Percentiles rank a stretch among this genome's conserved stretches.
Evolutionary conservation across 108 stramenopile species (phyloP).

Genomic region (Seminavis robusta): DNA sequence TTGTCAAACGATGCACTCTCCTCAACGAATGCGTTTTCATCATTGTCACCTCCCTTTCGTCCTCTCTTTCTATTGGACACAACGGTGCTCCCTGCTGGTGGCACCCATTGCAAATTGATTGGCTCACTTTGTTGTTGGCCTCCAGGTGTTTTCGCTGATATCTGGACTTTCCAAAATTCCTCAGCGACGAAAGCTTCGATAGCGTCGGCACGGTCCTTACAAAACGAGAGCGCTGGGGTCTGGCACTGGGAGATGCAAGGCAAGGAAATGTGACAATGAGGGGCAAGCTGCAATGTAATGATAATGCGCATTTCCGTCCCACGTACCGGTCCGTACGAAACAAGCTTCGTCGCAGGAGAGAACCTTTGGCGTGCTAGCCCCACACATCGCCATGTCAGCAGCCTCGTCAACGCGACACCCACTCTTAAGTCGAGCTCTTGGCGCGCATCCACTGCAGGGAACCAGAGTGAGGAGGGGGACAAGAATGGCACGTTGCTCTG

Average conservation of each 20-base stretch:
- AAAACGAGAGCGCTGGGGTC: slow-evolving; percentile 76
- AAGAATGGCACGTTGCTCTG: too few species aligned
- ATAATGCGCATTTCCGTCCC: too few species aligned
- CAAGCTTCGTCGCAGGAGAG: slow-evolving; percentile 31
- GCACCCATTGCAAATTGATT: slow-evolving; percentile 14
- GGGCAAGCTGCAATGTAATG: too few species aligned
- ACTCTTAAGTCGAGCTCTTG: slow-evolving; percentile 76
- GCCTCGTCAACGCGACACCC: slow-evolving; percentile 72
- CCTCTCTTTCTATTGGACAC: too few species aligned
- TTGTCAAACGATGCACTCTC: neutral
- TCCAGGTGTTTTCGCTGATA: neutral
- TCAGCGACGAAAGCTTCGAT: slow-evolving; percentile 51
- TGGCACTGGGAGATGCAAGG: too few species aligned
- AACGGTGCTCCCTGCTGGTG: too few species aligned
- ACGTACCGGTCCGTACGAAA: slow-evolving; percentile 77
- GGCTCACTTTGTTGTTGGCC: neutral
- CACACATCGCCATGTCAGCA: slow-evolving; percentile 59
- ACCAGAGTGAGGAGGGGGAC: too few species aligned
- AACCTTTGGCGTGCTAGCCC: slow-evolving; percentile 25
- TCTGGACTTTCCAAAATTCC: slow-evolving; percentile 47
- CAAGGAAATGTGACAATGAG: too few species aligned
- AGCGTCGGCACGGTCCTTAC: slow-evolving; percentile 50
- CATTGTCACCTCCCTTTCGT: slow-evolving; percentile 1
- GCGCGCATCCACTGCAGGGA: slow-evolving; percentile 74
- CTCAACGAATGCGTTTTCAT: neutral